phyloP scores from a whole-genome alignment of 2,329 filamentous ascomycete species.

The Fusarium vanettenii region DNA sequence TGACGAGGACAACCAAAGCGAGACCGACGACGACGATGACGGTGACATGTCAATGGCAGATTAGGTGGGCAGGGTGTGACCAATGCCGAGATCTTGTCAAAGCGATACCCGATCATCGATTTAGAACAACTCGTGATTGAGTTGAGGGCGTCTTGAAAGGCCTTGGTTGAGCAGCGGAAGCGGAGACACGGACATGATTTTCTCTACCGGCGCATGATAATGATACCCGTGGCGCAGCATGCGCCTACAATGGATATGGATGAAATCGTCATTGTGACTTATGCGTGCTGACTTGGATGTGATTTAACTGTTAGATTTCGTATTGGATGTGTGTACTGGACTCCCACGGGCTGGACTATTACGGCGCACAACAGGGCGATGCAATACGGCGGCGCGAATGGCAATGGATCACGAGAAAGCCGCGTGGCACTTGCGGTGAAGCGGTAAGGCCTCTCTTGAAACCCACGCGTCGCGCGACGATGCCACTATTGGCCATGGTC shows the following conservation, averaged over 20 bases:
- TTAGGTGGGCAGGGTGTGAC: background rate
- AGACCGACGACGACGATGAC: conserved; percentile 43
- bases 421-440: conserved; percentile 1
- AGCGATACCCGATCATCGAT: background rate
- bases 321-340: background rate
- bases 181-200: background rate
- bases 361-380: background rate
- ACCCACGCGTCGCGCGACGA: conserved; percentile 22
- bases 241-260: conserved; percentile 21
- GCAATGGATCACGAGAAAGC: background rate
- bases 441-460: conserved; percentile 7
- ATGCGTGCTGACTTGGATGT: conserved; percentile 1
- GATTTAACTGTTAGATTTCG: background rate
- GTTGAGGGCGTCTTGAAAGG: background rate
- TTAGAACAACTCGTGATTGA: background rate
- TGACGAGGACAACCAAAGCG: conserved; percentile 41
- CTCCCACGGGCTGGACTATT: background rate
- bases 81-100: background rate
- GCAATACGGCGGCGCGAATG: background rate
- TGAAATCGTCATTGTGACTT: background rate
- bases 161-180: background rate
- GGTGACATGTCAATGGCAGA: conserved; percentile 44
- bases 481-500: conserved; percentile 22
- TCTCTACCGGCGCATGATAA: conserved; percentile 23
- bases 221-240: conserved; percentile 40